Evolutionary conservation across 179 eudicot species (phyloP), one percentile per base, ranked within the genome.

Genomic region (Heliamphora pulchella): DNA sequence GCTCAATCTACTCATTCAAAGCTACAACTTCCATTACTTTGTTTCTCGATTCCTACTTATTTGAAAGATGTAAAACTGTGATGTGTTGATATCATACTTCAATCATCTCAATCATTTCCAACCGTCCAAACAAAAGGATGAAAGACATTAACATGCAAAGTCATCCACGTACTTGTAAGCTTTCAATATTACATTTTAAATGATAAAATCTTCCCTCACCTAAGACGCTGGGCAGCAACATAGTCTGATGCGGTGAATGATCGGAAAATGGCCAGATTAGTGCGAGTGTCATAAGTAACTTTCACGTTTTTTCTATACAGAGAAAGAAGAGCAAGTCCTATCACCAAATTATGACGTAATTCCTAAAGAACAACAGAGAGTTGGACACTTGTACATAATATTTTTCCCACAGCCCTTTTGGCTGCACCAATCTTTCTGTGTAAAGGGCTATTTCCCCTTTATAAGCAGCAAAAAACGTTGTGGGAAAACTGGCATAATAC

Each of bases 231-330:
- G 82, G 98, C 93, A 85, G 97, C 89, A 84, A 96, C 90, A 72
- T 96, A 96, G 71, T 96, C 99, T 76, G 93, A 71, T 22, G 98
- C 97, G 17, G 94, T 75, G 86, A 92, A 91, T 69, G 99, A 91
- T 63, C 86, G 90, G 78, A 96, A 94, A 74, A 96, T 89, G 44
- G 96, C 91, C 81, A 94, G 86, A 81, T 90, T 94, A 76, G 90
- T 88, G 85, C 99, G 94, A 48, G 96, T 86, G 81, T 96, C 99
- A 61, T 67, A 90, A 22, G 96, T 91, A 80, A 96, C 87, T 86
- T 85, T 89, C 71, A 72, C 84, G 57, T 78, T 83, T 8, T 89
- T 78, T 87, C 99, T 96, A 76, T 78, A 86, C 43, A 80, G 61
- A 59, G 77, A 81, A 10, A 82, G 2, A 76, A 62, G 78, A 51